Evolutionary conservation across 495 filamentous ascomycete genomes (phyloP).

Genomic region (Achaetomiella virescens): DNA sequence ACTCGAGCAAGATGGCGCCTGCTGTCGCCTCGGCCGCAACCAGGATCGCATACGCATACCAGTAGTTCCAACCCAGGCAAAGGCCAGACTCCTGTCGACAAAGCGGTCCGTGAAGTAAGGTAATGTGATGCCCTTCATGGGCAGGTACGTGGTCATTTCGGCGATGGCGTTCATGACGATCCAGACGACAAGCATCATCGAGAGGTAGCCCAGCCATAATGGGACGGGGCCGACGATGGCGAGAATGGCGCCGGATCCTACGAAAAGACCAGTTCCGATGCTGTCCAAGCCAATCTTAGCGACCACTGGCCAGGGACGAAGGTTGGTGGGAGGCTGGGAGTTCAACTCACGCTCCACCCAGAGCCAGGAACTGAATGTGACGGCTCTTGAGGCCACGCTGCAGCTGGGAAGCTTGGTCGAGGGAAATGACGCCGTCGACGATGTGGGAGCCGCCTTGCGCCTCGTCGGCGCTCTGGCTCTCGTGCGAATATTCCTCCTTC

Average conservation of each 20-base stretch:
- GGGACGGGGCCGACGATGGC: slow-evolving; percentile 42
- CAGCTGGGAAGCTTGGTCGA: slow-evolving; percentile 30
- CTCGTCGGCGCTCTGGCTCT: slow-evolving; percentile 9
- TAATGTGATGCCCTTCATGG: slow-evolving; percentile 50
- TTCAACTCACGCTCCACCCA: slow-evolving; percentile 49
- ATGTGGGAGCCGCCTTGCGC: slow-evolving; percentile 4
- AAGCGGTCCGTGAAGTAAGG: slow-evolving; percentile 66
- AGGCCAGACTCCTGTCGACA: slow-evolving; percentile 69
- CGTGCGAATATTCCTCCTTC: slow-evolving; percentile 1
- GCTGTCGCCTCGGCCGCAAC: slow-evolving; percentile 46
- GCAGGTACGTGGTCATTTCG: slow-evolving; percentile 57
- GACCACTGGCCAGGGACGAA: not conserved
- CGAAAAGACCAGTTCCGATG: slow-evolving; percentile 60
- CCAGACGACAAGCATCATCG: slow-evolving; percentile 39
- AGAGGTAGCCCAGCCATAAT: slow-evolving; percentile 49
- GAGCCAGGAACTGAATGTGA: slow-evolving; percentile 67
- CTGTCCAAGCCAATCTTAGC: slow-evolving; percentile 10
- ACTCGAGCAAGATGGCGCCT: slow-evolving; percentile 48
- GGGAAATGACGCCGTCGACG: slow-evolving; percentile 21
- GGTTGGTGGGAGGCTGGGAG: no score
- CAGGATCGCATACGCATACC: slow-evolving; percentile 46
- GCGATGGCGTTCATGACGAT: slow-evolving; percentile 43
- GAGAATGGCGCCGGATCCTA: slow-evolving; percentile 46
- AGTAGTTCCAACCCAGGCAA: slow-evolving; percentile 75
- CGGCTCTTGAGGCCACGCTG: slow-evolving; percentile 60